phyloP scores from a whole-genome alignment of 148 eudicot genomes.

The Nyssa sinensis region DNA sequence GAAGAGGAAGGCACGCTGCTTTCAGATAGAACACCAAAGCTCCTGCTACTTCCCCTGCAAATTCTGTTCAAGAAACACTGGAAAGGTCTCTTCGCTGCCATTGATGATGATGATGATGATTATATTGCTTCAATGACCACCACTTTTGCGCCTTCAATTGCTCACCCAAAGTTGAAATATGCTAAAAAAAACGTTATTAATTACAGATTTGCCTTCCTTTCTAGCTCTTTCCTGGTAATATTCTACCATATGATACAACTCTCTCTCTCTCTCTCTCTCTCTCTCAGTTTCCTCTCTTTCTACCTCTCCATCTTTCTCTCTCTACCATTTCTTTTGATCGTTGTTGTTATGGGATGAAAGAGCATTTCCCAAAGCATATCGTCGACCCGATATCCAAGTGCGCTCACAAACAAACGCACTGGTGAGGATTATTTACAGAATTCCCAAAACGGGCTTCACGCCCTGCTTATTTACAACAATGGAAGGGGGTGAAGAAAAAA shows the following conservation, averaged over 20 bases:
- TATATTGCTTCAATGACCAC: neutral
- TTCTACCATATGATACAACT: no score
- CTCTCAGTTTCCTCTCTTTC: no score
- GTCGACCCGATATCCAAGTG: neutral
- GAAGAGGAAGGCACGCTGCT: conserved; percentile 39
- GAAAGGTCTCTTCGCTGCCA: conserved; percentile 41
- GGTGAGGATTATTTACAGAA: no score
- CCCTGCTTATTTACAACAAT: no score
- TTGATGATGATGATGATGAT: conserved; percentile 7
- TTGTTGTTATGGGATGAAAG: neutral
- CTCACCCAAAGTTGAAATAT: neutral
- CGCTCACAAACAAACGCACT: no score
- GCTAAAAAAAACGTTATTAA: neutral
- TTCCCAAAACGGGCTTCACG: no score
- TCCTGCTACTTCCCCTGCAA: conserved; percentile 25
- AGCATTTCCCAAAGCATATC: conserved; percentile 6
- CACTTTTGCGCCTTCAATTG: neutral
- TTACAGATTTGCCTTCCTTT: neutral
- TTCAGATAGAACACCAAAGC: conserved; percentile 44
- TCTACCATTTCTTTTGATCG: neutral
- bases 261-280: no score
- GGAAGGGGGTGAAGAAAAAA: no score
- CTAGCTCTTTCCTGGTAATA: no score
- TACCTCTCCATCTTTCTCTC: no score
- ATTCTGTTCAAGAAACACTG: conserved; percentile 25